A percentile compares a stretch with the other conserved stretches of the same genome.
These are phyloP conservation scores for Trametes coccinea DNA, from an alignment of 768 basidiomycete species.

Conservation along the genomic window DNA sequence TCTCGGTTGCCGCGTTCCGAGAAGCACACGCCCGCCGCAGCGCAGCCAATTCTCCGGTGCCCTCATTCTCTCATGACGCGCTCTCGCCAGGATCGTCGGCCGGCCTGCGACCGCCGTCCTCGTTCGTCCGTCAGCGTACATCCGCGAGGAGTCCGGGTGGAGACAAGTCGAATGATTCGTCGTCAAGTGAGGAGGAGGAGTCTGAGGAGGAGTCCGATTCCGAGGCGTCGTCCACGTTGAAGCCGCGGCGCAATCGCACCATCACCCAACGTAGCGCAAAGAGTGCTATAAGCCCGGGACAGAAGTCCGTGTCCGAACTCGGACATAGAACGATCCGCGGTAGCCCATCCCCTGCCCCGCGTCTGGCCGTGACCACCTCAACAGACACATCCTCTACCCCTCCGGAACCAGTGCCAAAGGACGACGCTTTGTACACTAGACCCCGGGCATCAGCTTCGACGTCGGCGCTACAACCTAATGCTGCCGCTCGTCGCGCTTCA, in stretches of 20 bases:
- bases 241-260: conserved; percentile 37
- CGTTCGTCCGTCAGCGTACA: conserved; percentile 16
- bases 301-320: conserved; percentile 29
- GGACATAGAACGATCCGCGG: conserved; percentile 25
- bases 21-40: conserved; percentile 74
- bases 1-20: conserved; percentile 79
- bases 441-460: conserved; percentile 58
- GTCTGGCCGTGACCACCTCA: conserved; percentile 22
- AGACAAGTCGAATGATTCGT: conserved; percentile 1
- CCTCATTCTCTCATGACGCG: conserved; percentile 38
- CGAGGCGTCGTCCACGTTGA: conserved; percentile 33
- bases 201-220: conserved; percentile 36
- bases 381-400: conserved; percentile 7
- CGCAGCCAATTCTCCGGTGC: conserved; percentile 58
- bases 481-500: conserved; percentile 54
- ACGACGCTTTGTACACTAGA: conserved; percentile 31
- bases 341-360: conserved; percentile 17
- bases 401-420: not conserved
- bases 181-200: conserved; percentile 33
- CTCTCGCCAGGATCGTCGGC: conserved; percentile 15
- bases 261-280: conserved; percentile 29
- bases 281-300: conserved; percentile 9
- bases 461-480: conserved; percentile 54
- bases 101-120: conserved; percentile 26
- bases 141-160: conserved; percentile 10